Percentiles rank a stretch among this genome's conserved stretches.
These are phyloP conservation scores for Saturnispora mendoncae DNA, from an alignment of 805 yeast genomes.

Conservation along the genomic window DNA sequence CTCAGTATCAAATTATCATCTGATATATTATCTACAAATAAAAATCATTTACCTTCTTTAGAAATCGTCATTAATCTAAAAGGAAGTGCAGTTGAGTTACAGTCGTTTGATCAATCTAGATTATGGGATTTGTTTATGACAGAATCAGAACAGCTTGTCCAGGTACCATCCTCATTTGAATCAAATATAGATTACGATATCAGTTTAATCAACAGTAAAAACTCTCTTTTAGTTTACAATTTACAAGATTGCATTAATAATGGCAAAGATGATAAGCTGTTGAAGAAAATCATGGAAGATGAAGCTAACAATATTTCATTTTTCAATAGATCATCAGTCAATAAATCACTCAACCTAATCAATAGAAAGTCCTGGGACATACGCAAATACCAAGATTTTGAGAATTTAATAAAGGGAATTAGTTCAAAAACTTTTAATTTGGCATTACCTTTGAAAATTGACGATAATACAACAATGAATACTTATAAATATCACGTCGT, in stretches of 20 bases:
- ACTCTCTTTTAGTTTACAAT: conserved; percentile 20
- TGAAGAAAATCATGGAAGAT: conserved; percentile 8
- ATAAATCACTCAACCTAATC: conserved; percentile 18
- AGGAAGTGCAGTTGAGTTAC: conserved; percentile 16
- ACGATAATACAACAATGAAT: neutral
- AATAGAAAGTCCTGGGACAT: conserved; percentile 19
- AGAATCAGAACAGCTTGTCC: conserved; percentile 24
- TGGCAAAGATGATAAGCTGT: conserved; percentile 1
- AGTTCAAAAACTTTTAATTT: conserved; percentile 10
- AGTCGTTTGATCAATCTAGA: conserved; percentile 14
- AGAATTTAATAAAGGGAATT: conserved; percentile 8
- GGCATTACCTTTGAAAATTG: conserved; percentile 1
- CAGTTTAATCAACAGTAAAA: conserved; percentile 25
- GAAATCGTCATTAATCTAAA: conserved; percentile 26
- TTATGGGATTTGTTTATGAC: conserved; percentile 19
- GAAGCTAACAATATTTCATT: conserved; percentile 10
- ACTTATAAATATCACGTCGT: conserved; percentile 10
- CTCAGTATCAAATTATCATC: conserved; percentile 27
- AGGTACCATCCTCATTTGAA: conserved; percentile 20
- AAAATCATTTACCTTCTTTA: conserved; percentile 22
- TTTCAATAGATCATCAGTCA: conserved; percentile 18
- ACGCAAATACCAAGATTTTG: conserved; percentile 9
- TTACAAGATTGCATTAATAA: conserved; percentile 16
- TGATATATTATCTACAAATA: conserved; percentile 21
- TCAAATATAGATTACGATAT: conserved; percentile 21